These are phyloP conservation scores for Sporisorium scitamineum DNA, from an alignment of 1,284 basidiomycete species.

Conservation along the genomic window DNA sequence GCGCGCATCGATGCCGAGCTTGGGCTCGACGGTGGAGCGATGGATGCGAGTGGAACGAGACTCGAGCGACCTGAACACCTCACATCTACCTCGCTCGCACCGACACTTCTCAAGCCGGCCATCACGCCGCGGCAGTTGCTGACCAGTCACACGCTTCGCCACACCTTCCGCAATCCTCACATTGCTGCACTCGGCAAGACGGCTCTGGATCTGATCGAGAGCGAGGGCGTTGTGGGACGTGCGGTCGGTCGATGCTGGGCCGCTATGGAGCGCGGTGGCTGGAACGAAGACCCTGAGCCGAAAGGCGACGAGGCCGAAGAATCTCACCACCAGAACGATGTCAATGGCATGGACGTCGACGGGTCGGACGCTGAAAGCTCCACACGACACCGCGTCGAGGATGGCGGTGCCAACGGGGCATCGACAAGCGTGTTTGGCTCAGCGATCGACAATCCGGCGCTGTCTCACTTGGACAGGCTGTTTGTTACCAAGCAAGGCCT, in stretches of 20 bases:
- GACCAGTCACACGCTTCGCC: conserved; percentile 64
- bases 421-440: conserved; percentile 32
- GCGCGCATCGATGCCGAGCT: conserved; percentile 50
- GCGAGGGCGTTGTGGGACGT: conserved; percentile 61
- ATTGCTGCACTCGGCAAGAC: conserved; percentile 65
- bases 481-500: conserved; percentile 66
- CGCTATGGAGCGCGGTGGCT: conserved; percentile 60
- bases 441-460: conserved; percentile 53
- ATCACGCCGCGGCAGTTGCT: conserved; percentile 61
- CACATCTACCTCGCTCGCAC: conserved; percentile 61
- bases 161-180: conserved; percentile 68
- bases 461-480: conserved; percentile 62
- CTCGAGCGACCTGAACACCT: conserved; percentile 40
- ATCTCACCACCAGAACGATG: conserved; percentile 2
- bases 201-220: conserved; percentile 66
- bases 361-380: conserved; percentile 20
- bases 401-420: conserved; percentile 5
- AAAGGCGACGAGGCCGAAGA: conserved; percentile 23
- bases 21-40: conserved; percentile 30
- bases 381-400: conserved; percentile 10
- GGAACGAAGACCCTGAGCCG: conserved; percentile 49
- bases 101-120: conserved; percentile 65
- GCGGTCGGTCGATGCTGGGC: conserved; percentile 65
- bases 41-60: conserved; percentile 15
- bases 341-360: conserved; percentile 46